Conservation (phyloP, 2,329 filamentous ascomycete genomes). For the Trichoderma sp. region DNA sequence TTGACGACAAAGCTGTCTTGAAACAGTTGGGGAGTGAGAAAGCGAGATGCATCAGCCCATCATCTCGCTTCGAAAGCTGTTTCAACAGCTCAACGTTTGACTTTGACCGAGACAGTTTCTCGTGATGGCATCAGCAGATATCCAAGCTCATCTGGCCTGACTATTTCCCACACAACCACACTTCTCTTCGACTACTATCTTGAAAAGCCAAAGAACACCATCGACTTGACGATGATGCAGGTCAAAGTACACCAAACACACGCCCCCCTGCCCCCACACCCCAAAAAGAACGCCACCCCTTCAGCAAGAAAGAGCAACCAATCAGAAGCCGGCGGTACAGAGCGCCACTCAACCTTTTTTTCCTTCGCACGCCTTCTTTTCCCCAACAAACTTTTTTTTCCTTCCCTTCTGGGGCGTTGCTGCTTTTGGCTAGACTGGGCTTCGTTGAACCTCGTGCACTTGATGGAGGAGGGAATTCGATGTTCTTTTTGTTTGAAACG, state of each 20-base stretch:
- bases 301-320: not conserved
- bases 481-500: too few species aligned
- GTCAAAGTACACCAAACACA: not conserved
- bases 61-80: not conserved
- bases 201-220: not conserved
- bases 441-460: too few species aligned
- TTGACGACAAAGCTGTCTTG: not conserved
- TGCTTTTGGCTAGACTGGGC: too few species aligned
- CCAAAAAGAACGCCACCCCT: too few species aligned
- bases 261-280: not conserved
- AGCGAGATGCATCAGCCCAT: conserved; percentile 15
- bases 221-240: too few species aligned
- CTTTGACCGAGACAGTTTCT: not conserved
- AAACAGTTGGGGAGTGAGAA: conserved; percentile 28
- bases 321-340: conserved; percentile 29
- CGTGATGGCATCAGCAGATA: not conserved
- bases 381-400: conserved; percentile 40
- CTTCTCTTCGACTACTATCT: not conserved
- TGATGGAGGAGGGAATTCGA: too few species aligned
- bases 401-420: conserved; percentile 26
- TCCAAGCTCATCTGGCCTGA: not conserved
- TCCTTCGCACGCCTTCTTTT: conserved; percentile 27
- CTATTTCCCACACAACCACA: not conserved
- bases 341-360: conserved; percentile 30
- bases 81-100: not conserved